A percentile compares a stretch with the other conserved stretches of the same genome.
phyloP scores from a whole-genome alignment of 768 basidiomycete genomes.

The Psilocybe azurescens region DNA sequence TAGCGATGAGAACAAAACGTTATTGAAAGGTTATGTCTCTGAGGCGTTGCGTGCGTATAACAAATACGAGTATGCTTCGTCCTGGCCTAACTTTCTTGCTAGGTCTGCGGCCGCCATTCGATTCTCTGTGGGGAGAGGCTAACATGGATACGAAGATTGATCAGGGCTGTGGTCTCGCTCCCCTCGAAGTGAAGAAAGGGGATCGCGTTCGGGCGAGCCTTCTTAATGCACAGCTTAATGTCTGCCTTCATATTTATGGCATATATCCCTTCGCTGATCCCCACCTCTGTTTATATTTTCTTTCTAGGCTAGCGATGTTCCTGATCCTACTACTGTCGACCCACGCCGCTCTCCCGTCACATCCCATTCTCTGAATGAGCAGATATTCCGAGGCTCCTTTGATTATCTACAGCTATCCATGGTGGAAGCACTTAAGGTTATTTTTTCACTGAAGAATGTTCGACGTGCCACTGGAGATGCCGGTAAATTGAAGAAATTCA shows the following conservation, averaged over 20 bases:
- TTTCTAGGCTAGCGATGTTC: slow-evolving; percentile 9
- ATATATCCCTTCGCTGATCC: neutral
- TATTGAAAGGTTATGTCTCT: slow-evolving; percentile 52
- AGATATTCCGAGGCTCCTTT: slow-evolving; percentile 47
- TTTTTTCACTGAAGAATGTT: slow-evolving; percentile 51
- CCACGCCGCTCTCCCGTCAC: slow-evolving; percentile 6
- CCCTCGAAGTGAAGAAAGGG: slow-evolving; percentile 41
- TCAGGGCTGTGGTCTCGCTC: slow-evolving; percentile 38
- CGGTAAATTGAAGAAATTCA: slow-evolving; percentile 31
- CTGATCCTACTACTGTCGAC: slow-evolving; percentile 8
- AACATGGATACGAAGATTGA: slow-evolving; percentile 36
- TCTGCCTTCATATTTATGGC: slow-evolving; percentile 14
- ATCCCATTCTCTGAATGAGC: slow-evolving; percentile 23
- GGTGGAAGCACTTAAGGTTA: slow-evolving; percentile 48
- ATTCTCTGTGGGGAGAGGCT: slow-evolving; percentile 45
- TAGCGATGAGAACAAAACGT: slow-evolving; percentile 34
- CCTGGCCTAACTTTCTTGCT: neutral
- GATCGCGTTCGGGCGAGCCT: slow-evolving; percentile 46
- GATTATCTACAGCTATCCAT: slow-evolving; percentile 44
- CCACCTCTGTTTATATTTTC: too few species aligned
- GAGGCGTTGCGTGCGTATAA: slow-evolving; percentile 52
- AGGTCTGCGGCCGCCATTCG: slow-evolving; percentile 46
- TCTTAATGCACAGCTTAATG: slow-evolving; percentile 50
- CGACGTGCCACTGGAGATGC: slow-evolving; percentile 49
- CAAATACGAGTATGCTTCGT: neutral